Base-by-base conservation (phyloP, 129 eudicot species). In the Deinandra increscens region DNA sequence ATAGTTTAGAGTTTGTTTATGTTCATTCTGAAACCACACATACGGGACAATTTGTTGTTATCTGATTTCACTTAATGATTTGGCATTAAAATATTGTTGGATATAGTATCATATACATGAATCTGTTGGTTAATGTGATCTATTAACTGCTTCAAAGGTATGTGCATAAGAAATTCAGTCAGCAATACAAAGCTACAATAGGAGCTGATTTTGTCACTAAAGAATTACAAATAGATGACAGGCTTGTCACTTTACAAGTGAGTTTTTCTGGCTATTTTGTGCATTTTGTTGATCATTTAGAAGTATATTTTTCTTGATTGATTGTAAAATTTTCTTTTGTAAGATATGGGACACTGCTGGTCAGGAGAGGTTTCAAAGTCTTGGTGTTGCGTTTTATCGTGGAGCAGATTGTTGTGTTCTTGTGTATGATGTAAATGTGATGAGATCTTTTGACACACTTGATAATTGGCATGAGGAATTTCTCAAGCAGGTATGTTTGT, bases 261-360 rank as follows among this genome's bases (percentile, higher is more conserved):
- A 66, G 88, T 83, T 72, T 7, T 56, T 46, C 36, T 19, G 23
- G 20, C 44, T 34, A 18, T 33, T 34, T 33, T 76, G 8, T 37
- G 42, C 9, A 61, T 38, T 9, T 9, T 31, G 48, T 46, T 49
- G 54, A 63, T 7, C 9, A 31, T 48, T 44, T 53, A 15, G 43
- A 46, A 38, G 18, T 13, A 46, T 59, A 48, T 39, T 43, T 26
- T 72, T 65, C 6, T 33, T 70, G 69, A 54, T 55, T 58, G 60
- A 72, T 56, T 0, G 5, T 60, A 45, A 29, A 3, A 13, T 56
- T 53, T 53, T 66, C 41, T 22, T 38, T 67, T 77, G 42, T 65
- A 69, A 93, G 99, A 89, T 93, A 68, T 93, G 99, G 97, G 97
- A 90, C 80, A 90, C 97, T 37, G 97, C 97, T 72, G 97, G 97